Evolutionary conservation across 495 filamentous ascomycete species (phyloP), one percentile per base, ranked within the genome.

Genomic region (Neurospora sp.): DNA sequence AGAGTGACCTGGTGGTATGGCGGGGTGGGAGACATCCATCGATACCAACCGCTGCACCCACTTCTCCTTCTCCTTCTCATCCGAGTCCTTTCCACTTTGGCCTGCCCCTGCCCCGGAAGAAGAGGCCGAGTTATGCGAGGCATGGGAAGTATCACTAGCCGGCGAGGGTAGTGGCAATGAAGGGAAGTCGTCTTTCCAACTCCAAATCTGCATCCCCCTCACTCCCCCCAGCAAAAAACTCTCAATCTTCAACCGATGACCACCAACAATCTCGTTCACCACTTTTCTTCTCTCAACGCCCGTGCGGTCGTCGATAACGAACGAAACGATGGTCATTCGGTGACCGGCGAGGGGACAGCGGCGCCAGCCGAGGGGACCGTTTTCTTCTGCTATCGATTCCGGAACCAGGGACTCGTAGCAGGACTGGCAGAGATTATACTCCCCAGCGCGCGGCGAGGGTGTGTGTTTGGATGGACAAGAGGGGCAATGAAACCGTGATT

Each of bases 311-410:
- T 93, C 90, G 72, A 90, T 82, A 72, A 90, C 83, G 77, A 92
- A 97, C 2, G 88, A 90, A 6, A 94, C 83, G n/a, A 96, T 82
- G 0, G 91, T 88, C 92, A 97, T 96, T 9, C 94, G 88, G 78
- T 97, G 94, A n/a, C 92, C 92, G 1, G 38, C 73, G 44, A 84
- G 80, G 0, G 88, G 84, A 78, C 94, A 97, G 35, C 92, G 87
- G 11, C 94, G 87, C 94, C 94, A 97, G 5, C 94, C 94, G 37
- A 82, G 84, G 71, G 87, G 85, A 0, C 94, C 93, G 75, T 96
- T 93, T 74, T 94, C 93, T 16, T 84, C 82, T 75, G 86, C 88
- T 74, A 97, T 88, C 86, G 0, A 60, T 0, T 82, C 85, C 10
- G 84, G 79, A 5, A 92, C 86, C 16, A 94, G 85, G 41, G 84